Conservation (phyloP, 225 moss, liverwort and hornwort species). For the Lunularia cruciata region DNA sequence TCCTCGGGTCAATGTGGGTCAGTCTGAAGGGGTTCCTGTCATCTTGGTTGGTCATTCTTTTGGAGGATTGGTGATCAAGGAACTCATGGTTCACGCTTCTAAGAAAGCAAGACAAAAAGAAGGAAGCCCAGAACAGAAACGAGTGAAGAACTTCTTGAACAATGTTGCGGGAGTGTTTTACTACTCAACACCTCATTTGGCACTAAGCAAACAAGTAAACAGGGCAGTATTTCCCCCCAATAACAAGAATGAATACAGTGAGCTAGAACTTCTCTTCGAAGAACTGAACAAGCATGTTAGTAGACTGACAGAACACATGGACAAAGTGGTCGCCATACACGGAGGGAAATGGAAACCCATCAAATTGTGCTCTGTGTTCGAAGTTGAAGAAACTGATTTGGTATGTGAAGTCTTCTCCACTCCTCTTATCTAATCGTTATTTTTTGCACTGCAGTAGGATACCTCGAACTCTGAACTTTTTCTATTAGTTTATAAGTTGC, state of each 20-base stretch:
- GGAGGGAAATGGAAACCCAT: not conserved
- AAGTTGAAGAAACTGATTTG: not conserved
- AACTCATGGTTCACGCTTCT: not conserved
- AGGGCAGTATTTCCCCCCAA: not conserved
- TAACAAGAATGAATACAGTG: not conserved
- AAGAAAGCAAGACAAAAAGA: not conserved
- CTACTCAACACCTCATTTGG: not conserved
- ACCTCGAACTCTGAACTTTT: not conserved
- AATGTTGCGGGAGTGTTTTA: not conserved
- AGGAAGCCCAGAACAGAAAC: too few relatives aligned
- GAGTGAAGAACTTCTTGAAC: not conserved
- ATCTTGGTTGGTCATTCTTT: conserved; percentile 6
- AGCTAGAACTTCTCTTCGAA: not conserved
- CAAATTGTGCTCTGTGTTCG: not conserved
- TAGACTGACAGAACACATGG: not conserved
- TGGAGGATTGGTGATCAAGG: not conserved
- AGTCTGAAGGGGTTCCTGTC: not conserved
- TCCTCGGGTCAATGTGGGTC: not conserved
- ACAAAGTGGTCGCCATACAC: not conserved
- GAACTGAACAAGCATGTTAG: not conserved
- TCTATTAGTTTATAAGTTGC: too few relatives aligned
- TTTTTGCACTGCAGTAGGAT: too few relatives aligned
- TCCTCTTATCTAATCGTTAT: too few relatives aligned
- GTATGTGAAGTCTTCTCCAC: not conserved
- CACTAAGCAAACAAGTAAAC: not conserved